Evolutionary conservation across 768 basidiomycete species (phyloP), one percentile per base, ranked within the genome.

Genomic region (Lactifluus rugatus): DNA sequence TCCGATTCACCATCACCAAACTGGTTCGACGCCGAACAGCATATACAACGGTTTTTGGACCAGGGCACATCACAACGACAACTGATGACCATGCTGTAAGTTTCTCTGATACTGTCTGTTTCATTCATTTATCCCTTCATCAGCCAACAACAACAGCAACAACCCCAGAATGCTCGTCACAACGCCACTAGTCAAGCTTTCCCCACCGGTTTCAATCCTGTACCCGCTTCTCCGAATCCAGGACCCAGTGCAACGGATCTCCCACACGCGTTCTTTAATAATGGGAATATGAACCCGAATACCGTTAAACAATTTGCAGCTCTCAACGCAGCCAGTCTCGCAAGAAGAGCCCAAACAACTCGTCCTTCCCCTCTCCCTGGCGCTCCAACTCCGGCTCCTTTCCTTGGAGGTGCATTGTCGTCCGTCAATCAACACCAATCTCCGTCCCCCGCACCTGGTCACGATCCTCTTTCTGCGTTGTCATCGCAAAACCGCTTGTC

Each of bases 241-340:
- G 59, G 59, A 2, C 36, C 59, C 36, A 42, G 23, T 19, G 28
- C 49, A 23, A 21, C 59, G n/a, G 59, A 60, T 23, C 8, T 60
- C 1, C 37, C 59, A 7, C 26, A 48, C 7, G 54, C 34, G 9
- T 54, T 57, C 34, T 55, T 54, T 32, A 59, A 52, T 25, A 55
- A 25, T 3, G 48, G 45, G 11, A 71, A 71, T 66, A 75, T 88
- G 62, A 85, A 90, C 70, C 75, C 84, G 58, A 76, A 78, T 51
- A 76, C 81, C 46, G 84, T 84, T 58, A 91, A 89, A 70, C 89
- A 91, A 73, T 86, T 89, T 81, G 85, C 86, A 31, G 84, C 84
- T 10, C 80, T 90, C 64, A 82, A 76, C 65, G 83, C 79, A 54
- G 84, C 76, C 49, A 82, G 76, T 64, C 76, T 81, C 65, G 79